phyloP scores from a whole-genome alignment of 192 early-diverging fungal genomes.

The Coemansia sp. region DNA sequence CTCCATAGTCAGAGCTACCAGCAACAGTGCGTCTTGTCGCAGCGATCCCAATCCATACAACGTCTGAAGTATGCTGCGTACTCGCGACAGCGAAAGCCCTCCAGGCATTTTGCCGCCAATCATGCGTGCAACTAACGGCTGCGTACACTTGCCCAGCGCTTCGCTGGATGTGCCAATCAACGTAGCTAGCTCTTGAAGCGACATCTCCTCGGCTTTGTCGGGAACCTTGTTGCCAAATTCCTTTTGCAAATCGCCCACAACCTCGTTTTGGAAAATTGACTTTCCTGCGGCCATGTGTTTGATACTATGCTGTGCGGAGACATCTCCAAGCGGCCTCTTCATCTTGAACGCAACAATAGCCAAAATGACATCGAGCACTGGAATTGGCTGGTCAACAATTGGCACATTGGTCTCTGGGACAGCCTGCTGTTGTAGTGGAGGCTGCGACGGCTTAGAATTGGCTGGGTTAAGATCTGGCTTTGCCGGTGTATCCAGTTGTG shows the following conservation, averaged over 20 bases:
- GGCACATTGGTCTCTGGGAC: not conserved
- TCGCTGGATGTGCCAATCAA: conserved; percentile 62
- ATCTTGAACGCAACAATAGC: conserved; percentile 85
- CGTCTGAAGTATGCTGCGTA: conserved; percentile 65
- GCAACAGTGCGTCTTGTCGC: conserved; percentile 72
- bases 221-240: conserved; percentile 85
- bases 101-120: conserved; percentile 90
- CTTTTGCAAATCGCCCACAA: conserved; percentile 90
- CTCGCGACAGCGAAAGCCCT: conserved; percentile 78
- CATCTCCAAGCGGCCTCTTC: conserved; percentile 74
- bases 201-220: conserved; percentile 88
- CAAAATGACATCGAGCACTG: conserved; percentile 72
- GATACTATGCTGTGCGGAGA: conserved; percentile 68
- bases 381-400: conserved; percentile 68
- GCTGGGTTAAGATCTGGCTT: not conserved
- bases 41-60: conserved; percentile 79
- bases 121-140: conserved; percentile 71
- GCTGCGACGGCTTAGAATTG: not conserved
- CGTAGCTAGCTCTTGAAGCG: conserved; percentile 71
- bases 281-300: conserved; percentile 90
- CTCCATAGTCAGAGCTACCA: conserved; percentile 80
- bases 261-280: conserved; percentile 94
- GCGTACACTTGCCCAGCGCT: conserved; percentile 79
- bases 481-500: not conserved
- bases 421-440: not conserved